A percentile compares a stretch with the other conserved stretches of the same genome.
Conservation (phyloP, 169 alveolate species). For the Neospora caninum region DNA sequence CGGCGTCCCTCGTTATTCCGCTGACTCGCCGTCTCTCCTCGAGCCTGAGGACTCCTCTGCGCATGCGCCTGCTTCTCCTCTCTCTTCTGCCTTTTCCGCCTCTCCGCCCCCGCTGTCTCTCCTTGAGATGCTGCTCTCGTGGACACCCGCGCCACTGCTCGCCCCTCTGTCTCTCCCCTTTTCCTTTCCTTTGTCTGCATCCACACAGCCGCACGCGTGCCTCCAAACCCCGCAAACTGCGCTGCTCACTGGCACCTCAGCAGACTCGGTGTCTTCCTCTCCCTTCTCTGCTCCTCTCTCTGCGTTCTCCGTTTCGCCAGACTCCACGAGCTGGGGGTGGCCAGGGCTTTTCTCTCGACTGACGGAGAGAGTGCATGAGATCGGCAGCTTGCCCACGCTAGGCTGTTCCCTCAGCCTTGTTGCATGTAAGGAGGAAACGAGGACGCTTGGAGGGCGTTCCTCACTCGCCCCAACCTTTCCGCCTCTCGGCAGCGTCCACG, state of each 20-base stretch:
- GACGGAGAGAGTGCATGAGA: not conserved
- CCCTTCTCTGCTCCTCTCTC: not conserved
- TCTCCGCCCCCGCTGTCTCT: not conserved
- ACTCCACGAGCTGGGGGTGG: not conserved
- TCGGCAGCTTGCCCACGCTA: not conserved
- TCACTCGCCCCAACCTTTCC: not conserved
- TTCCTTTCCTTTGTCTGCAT: not conserved
- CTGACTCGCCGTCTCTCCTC: too few relatives aligned
- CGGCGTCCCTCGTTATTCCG: too few relatives aligned
- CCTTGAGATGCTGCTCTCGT: not conserved
- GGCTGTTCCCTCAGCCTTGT: not conserved
- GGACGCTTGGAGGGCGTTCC: too few relatives aligned
- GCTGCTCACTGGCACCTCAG: not conserved
- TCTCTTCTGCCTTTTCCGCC: not conserved
- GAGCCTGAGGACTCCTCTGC: not conserved
- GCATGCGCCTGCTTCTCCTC: not conserved
- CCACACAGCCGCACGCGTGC: not conserved
- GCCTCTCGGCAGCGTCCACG: too few relatives aligned
- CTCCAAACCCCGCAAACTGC: not conserved
- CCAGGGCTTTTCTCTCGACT: not conserved
- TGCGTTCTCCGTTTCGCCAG: not conserved
- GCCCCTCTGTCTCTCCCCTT: slow-evolving; percentile 17
- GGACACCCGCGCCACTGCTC: not conserved
- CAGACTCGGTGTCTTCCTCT: not conserved
- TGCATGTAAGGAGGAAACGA: not conserved